These are phyloP conservation scores for Marasmius sp. DNA, from an alignment of 1,284 basidiomycete species.

Conservation along the genomic window DNA sequence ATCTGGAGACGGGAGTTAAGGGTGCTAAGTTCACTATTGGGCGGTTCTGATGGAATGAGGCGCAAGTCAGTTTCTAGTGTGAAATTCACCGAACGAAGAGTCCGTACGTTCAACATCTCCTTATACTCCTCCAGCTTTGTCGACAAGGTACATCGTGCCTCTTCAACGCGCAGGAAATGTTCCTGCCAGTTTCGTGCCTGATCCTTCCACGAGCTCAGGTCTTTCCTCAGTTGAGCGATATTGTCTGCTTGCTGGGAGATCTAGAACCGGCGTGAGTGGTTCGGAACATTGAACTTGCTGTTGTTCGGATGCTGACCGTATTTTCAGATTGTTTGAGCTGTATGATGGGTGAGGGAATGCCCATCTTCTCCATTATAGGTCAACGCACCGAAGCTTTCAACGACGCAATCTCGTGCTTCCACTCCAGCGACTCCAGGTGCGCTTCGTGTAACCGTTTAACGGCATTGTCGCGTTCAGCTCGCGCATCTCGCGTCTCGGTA, in stretches of 20 bases:
- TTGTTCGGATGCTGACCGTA: conserved; percentile 39
- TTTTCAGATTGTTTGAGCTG: conserved; percentile 59
- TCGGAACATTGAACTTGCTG: neutral
- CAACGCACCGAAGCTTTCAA: conserved; percentile 54
- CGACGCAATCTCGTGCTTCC: conserved; percentile 47
- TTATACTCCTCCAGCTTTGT: conserved; percentile 55
- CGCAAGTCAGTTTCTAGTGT: conserved; percentile 23
- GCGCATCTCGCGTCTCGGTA: conserved; percentile 30
- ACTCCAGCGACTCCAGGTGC: conserved; percentile 46
- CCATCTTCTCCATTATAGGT: neutral
- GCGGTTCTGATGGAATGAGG: neutral
- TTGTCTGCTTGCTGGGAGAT: conserved; percentile 59
- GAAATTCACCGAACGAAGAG: conserved; percentile 41
- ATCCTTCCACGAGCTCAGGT: conserved; percentile 66
- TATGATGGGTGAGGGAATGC: conserved; percentile 3
- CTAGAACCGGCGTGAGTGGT: conserved; percentile 29
- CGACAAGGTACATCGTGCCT: conserved; percentile 55
- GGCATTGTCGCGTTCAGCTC: conserved; percentile 46
- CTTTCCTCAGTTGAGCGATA: conserved; percentile 58
- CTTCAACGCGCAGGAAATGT: conserved; percentile 65
- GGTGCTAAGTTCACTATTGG: conserved; percentile 10
- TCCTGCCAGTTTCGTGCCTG: conserved; percentile 76
- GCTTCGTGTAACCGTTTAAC: conserved; percentile 43
- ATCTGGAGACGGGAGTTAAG: conserved; percentile 27
- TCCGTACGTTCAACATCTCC: neutral